These are phyloP conservation scores for Eimeria maxima DNA, from an alignment of 169 alveolate genomes.

Conservation along the genomic window DNA sequence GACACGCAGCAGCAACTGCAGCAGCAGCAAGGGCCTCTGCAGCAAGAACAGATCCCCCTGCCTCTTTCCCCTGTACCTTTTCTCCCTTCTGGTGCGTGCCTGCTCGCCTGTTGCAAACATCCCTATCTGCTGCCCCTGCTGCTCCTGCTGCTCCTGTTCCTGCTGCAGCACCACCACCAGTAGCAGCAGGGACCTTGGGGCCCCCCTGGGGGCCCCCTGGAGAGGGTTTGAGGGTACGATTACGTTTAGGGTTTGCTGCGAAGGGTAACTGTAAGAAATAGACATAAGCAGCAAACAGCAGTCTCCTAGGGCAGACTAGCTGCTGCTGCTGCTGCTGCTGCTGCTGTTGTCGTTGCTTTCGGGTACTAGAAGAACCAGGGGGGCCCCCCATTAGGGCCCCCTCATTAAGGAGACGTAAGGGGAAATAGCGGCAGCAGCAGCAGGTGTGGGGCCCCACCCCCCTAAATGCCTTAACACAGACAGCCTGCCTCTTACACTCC, in stretches of 20 bases:
- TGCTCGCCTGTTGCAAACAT: not conserved
- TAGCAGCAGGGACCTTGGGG: not conserved
- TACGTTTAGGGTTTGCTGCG: not conserved
- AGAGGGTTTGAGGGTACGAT: not conserved
- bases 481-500: constrained; percentile 21
- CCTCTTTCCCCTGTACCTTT: not conserved
- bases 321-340: not conserved
- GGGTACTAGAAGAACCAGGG: not conserved
- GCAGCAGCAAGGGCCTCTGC: constrained; percentile 56
- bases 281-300: constrained; percentile 26
- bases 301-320: not conserved
- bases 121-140: too few relatives aligned
- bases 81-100: not conserved
- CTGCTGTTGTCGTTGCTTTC: not conserved
- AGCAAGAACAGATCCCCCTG: not conserved
- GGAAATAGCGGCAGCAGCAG: constrained; percentile 60
- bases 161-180: constrained; percentile 13
- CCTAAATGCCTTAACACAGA: constrained; percentile 1
- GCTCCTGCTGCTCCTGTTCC: not conserved
- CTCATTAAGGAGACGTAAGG: not conserved
- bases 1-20: too few relatives aligned
- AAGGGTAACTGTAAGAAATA: constrained; percentile 40
- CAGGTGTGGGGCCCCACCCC: not conserved
- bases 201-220: not conserved
- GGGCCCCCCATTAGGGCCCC: not conserved